phyloP scores from a whole-genome alignment of 202 grass and related monocot species.

The Hordeum pubiflorum region DNA sequence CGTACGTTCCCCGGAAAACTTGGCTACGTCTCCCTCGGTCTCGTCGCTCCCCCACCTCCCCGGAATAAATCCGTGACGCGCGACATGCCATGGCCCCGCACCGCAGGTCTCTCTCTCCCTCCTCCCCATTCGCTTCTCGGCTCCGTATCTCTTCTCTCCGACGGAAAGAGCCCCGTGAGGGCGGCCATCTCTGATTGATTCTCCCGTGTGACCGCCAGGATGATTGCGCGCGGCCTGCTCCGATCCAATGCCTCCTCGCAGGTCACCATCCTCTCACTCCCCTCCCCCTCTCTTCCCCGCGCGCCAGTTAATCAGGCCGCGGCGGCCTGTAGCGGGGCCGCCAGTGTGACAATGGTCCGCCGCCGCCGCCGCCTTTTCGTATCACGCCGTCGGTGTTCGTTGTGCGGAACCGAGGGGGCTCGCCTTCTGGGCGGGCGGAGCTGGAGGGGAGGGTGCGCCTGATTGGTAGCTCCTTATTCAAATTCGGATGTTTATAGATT shows the following conservation, averaged over 20 bases:
- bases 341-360: background rate
- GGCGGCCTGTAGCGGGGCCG: background rate
- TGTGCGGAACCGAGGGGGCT: too few species aligned
- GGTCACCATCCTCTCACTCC: constrained; percentile 9
- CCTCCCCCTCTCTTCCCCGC: background rate
- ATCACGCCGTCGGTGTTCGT: too few species aligned
- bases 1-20: background rate
- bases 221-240: constrained; percentile 51
- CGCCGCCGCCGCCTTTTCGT: background rate
- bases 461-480: background rate
- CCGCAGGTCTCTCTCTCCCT: background rate
- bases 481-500: background rate
- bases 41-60: background rate
- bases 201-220: background rate
- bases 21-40: constrained; percentile 10
- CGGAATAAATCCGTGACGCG: background rate
- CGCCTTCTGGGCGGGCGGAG: background rate
- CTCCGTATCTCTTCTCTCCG: background rate
- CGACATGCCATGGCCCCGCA: background rate
- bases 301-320: background rate
- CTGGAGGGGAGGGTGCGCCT: background rate
- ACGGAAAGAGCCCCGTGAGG: too few species aligned
- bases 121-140: background rate
- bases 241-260: constrained; percentile 49
- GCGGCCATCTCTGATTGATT: background rate